A percentile compares a stretch with the other conserved stretches of the same genome.
Evolutionary conservation across 2,329 filamentous ascomycete genomes (phyloP).

Genomic region (Fusarium secorum): DNA sequence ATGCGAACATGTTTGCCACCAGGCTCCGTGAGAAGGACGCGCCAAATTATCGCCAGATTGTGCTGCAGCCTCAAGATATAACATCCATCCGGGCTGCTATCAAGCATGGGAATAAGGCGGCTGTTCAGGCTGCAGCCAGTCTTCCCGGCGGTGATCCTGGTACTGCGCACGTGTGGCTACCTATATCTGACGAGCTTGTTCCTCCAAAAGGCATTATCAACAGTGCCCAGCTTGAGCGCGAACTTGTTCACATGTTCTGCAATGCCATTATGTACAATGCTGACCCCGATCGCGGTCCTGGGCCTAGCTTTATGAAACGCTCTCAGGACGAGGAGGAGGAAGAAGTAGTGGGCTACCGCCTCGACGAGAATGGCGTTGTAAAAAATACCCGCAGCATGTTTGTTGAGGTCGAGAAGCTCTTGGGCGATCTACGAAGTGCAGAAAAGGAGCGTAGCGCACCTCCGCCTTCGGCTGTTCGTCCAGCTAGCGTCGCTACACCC

Average conservation of each 20-base stretch:
- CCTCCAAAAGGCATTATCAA: slow-evolving; percentile 93
- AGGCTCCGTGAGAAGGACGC: slow-evolving; percentile 78
- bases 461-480: slow-evolving; percentile 46
- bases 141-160: slow-evolving; percentile 68
- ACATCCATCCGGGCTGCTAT: slow-evolving; percentile 81
- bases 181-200: slow-evolving; percentile 77
- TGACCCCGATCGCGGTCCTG: slow-evolving; percentile 76
- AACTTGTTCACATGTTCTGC: slow-evolving; percentile 95
- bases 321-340: slow-evolving; percentile 55
- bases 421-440: slow-evolving; percentile 78
- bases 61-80: slow-evolving; percentile 78
- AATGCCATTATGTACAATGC: slow-evolving; percentile 99
- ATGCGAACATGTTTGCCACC: slow-evolving; percentile 81
- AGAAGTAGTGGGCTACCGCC: slow-evolving; percentile 65
- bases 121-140: slow-evolving; percentile 65
- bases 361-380: slow-evolving; percentile 86
- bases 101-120: slow-evolving; percentile 73
- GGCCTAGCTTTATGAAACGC: slow-evolving; percentile 64
- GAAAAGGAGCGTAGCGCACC: slow-evolving; percentile 63
- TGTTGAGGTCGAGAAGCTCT: slow-evolving; percentile 80
- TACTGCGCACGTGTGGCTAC: slow-evolving; percentile 67
- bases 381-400: slow-evolving; percentile 91
- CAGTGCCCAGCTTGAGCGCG: slow-evolving; percentile 88
- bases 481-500: slow-evolving; percentile 50
- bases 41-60: slow-evolving; percentile 77